phyloP scores from a whole-genome alignment of 805 yeast species.

The Saccharomycopsis javanensis region DNA sequence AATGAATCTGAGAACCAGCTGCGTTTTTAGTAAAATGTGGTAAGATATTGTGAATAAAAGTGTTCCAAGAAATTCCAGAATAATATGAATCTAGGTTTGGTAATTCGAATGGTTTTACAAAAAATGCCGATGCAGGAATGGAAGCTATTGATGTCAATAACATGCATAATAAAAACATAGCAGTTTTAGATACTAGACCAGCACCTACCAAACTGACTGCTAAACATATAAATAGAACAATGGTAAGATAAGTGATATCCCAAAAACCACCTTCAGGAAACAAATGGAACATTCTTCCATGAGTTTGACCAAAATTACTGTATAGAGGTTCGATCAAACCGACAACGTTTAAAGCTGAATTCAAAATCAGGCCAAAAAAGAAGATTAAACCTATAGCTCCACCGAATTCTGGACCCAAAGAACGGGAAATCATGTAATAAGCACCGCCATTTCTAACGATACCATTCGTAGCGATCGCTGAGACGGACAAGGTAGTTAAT shows the following conservation, averaged over 20 bases:
- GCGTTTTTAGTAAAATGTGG: constrained; percentile 86
- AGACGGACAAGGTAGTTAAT: constrained; percentile 78
- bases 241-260: constrained; percentile 63
- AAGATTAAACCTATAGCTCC: constrained; percentile 95
- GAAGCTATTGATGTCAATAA: constrained; percentile 66
- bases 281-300: constrained; percentile 43
- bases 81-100: constrained; percentile 40
- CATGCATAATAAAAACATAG: constrained; percentile 59
- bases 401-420: constrained; percentile 96
- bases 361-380: constrained; percentile 87
- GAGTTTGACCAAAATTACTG: constrained; percentile 57
- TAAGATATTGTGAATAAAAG: constrained; percentile 53
- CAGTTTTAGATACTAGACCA: constrained; percentile 70
- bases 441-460: constrained; percentile 98
- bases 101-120: constrained; percentile 52
- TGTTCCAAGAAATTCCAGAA: constrained; percentile 66
- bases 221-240: constrained; percentile 61
- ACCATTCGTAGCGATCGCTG: constrained; percentile 96
- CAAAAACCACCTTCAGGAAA: constrained; percentile 66
- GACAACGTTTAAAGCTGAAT: constrained; percentile 86
- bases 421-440: constrained; percentile 90
- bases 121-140: constrained; percentile 66
- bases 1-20: constrained; percentile 65
- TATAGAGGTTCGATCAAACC: constrained; percentile 90
- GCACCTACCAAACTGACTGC: constrained; percentile 75